These are phyloP conservation scores for Hypoxylon perforatum DNA, from an alignment of 495 filamentous ascomycete species.

Conservation along the genomic window DNA sequence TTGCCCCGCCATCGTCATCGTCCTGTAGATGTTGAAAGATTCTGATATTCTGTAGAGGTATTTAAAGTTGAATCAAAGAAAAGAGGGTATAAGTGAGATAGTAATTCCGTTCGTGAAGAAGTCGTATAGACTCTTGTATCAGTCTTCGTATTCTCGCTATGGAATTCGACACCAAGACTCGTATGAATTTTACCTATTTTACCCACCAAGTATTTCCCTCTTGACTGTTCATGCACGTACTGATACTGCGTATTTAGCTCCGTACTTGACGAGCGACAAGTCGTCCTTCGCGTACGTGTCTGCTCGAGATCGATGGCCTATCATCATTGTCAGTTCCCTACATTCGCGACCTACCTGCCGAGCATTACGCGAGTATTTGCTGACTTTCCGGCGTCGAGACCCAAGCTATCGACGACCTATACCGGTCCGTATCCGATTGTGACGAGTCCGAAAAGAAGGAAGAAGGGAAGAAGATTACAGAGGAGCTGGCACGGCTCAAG, in stretches of 20 bases:
- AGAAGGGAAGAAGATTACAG: slow-evolving; percentile 89
- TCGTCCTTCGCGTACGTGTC: slow-evolving; percentile 89
- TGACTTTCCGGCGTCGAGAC: slow-evolving; percentile 67
- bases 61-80: neutral
- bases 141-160: slow-evolving; percentile 47
- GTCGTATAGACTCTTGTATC: neutral
- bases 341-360: neutral
- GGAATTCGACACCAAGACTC: slow-evolving; percentile 72
- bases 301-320: slow-evolving; percentile 87
- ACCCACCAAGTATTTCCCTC: slow-evolving; percentile 11
- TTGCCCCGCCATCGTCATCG: neutral
- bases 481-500: slow-evolving; percentile 83
- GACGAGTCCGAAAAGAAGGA: slow-evolving; percentile 70
- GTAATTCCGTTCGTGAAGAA: neutral
- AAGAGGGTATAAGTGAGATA: neutral
- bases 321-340: slow-evolving; percentile 77
- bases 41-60: too few species aligned
- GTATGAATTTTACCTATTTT: slow-evolving; percentile 52
- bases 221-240: neutral
- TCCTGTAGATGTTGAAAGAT: too few species aligned
- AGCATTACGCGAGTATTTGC: neutral
- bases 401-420: slow-evolving; percentile 91
- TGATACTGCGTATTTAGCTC: slow-evolving; percentile 61
- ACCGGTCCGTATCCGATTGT: slow-evolving; percentile 74
- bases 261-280: slow-evolving; percentile 79